Evolutionary conservation across 2,329 filamentous ascomycete genomes (phyloP), one percentile per base, ranked within the genome.

Genomic region (Colletotrichum tropicale): DNA sequence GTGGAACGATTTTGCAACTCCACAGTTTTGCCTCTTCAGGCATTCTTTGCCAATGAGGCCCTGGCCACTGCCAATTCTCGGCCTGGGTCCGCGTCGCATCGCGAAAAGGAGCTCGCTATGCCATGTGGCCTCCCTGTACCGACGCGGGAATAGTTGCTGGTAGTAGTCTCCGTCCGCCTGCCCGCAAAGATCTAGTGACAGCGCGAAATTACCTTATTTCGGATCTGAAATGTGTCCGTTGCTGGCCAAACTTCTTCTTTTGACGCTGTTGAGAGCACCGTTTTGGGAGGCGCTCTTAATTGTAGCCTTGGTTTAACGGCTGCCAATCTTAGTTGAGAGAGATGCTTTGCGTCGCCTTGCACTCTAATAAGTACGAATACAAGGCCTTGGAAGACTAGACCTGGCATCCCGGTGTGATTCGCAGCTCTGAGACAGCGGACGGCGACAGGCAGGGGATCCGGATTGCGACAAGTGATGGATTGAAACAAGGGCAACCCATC

Each of bases 71-170:
- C 62, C 70, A 73, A 64, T 69, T 61, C 13, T 60, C 48, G 43
- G 56, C 12, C 55, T 67, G 70, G 64, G 70, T 68, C 58, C 58
- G 64, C 73, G 64, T 73, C 58, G 34, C 70, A 56, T 65, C 21
- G 48, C 36, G 34, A 71, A 72, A 67, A 65, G 70, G 70, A 75
- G 64, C 58, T 67, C 73, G 64, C 43, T 52, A 48, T 65, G 70
- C 73, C 73, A 75, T 75, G 73, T 75, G 73, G 70, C 73, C 73
- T 73, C 70, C 73, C 70, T 75, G 73, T 65, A 68, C 43, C 73
- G 36, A 48, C 55, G 58, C 64, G 64, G 73, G 70, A 73, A 69
- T 67, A 69, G 64, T 56, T 62, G 32, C 38, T 67, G 34, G 48
- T 61, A 21, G 30, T 68, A 48, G 70, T 75, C 58, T 73, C 36